These are phyloP conservation scores for Fusarium acutatum DNA, from an alignment of 2,329 filamentous ascomycete species.

Conservation along the genomic window DNA sequence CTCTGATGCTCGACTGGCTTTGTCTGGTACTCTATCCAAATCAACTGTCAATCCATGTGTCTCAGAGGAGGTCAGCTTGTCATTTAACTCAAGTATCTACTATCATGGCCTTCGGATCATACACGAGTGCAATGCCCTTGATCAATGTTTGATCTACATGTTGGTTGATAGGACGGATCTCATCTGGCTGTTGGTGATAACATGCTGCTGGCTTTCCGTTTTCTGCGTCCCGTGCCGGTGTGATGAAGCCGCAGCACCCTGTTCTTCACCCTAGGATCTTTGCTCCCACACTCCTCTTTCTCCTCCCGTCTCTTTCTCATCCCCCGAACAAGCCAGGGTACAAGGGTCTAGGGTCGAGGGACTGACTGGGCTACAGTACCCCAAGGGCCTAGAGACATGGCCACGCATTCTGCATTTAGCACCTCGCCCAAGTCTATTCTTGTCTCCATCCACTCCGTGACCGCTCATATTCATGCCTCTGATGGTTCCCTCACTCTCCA, in stretches of 20 bases:
- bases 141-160: conserved; percentile 11
- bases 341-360: conserved; percentile 30
- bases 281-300: conserved; percentile 29
- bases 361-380: conserved; percentile 26
- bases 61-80: background rate
- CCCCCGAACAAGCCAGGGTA: conserved; percentile 20
- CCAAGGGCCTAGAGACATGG: conserved; percentile 25
- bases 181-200: conserved; percentile 3
- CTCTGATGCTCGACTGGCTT: background rate
- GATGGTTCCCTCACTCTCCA: conserved; percentile 32
- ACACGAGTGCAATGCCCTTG: background rate
- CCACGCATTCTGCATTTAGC: conserved; percentile 25
- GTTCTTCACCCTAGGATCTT: conserved; percentile 13
- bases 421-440: conserved; percentile 39
- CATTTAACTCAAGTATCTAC: conserved; percentile 7
- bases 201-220: conserved; percentile 16
- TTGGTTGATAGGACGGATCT: background rate
- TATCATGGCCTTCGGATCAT: background rate
- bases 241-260: conserved; percentile 32
- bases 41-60: conserved; percentile 8
- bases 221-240: conserved; percentile 34
- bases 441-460: conserved; percentile 38
- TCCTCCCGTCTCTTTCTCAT: conserved; percentile 15
- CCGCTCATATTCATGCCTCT: conserved; percentile 30
- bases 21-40: conserved; percentile 5